Evolutionary conservation across 2,329 filamentous ascomycete genomes (phyloP).

Genomic region (Lachnellula willkommii): DNA sequence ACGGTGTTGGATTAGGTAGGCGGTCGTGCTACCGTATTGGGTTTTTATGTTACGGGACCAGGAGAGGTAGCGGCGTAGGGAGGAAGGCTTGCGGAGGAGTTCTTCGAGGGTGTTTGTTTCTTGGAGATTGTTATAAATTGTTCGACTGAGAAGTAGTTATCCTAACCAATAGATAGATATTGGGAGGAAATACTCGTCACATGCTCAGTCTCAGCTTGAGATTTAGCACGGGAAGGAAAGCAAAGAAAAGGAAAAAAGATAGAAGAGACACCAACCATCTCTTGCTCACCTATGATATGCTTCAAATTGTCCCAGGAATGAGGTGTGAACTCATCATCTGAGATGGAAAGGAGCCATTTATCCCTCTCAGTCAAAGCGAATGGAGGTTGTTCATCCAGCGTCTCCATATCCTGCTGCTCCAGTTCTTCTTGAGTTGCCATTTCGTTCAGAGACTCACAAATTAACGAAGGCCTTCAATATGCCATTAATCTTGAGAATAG

Average conservation of each 20-base stretch:
- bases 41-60: conserved; percentile 67
- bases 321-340: conserved; percentile 64
- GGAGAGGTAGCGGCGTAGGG: conserved; percentile 72
- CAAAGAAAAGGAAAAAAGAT: neutral
- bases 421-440: neutral
- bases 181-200: neutral
- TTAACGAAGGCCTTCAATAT: too few species aligned
- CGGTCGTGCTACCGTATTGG: conserved; percentile 72
- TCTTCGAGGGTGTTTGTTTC: conserved; percentile 59
- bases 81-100: conserved; percentile 75
- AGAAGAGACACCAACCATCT: neutral
- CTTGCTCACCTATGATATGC: conserved; percentile 56
- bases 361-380: conserved; percentile 58
- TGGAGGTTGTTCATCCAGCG: conserved; percentile 31
- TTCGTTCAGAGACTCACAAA: too few species aligned
- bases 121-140: conserved; percentile 22
- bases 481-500: too few species aligned
- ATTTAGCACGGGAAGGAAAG: neutral
- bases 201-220: neutral
- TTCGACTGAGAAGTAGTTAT: neutral
- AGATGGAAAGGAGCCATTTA: conserved; percentile 52
- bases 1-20: conserved; percentile 69
- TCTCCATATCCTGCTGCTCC: neutral
- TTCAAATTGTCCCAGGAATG: conserved; percentile 71
- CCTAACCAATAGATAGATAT: neutral